Percentiles rank a stretch among this genome's conserved stretches.
These are phyloP conservation scores for Pythium phragmitis DNA, from an alignment of 352 stramenopile genomes.

Conservation along the genomic window DNA sequence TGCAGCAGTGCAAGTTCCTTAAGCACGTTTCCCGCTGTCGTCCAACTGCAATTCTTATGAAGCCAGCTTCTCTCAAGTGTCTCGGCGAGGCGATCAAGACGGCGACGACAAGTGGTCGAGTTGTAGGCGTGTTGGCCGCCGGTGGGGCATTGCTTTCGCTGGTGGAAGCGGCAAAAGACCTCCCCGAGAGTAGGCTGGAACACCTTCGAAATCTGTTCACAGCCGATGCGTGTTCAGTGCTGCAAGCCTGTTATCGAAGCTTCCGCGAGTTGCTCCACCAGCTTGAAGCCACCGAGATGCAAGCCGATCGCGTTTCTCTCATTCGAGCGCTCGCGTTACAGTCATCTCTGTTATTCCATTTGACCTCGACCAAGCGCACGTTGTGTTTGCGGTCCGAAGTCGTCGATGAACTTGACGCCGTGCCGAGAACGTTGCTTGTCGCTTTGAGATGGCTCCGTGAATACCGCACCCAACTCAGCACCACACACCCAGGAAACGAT, in stretches of 20 bases:
- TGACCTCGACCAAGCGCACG: conserved; percentile 11
- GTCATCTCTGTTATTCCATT: conserved; percentile 2
- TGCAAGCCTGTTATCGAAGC: conserved; percentile 3
- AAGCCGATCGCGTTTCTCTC: background rate
- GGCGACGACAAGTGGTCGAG: background rate
- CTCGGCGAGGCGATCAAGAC: background rate
- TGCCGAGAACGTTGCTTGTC: conserved; percentile 3
- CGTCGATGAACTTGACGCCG: background rate
- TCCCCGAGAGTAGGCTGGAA: background rate
- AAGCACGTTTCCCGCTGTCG: conserved; percentile 11
- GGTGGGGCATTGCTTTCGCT: conserved; percentile 4
- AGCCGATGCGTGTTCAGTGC: conserved; percentile 1
- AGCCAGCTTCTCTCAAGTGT: conserved; percentile 1
- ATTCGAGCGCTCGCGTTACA: background rate
- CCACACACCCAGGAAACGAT: background rate
- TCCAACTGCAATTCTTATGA: background rate
- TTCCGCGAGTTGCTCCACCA: background rate
- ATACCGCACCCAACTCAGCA: background rate
- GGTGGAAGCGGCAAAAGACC: background rate
- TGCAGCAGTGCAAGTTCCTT: conserved; percentile 24
- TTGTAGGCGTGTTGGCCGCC: background rate
- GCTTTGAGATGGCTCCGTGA: conserved; percentile 1
- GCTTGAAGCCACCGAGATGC: background rate
- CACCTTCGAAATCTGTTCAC: conserved; percentile 1
- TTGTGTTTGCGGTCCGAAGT: conserved; percentile 4